Percentiles rank a stretch among this genome's conserved stretches.
These are phyloP conservation scores for Mycena galopus DNA, from an alignment of 768 basidiomycete genomes.

Conservation along the genomic window DNA sequence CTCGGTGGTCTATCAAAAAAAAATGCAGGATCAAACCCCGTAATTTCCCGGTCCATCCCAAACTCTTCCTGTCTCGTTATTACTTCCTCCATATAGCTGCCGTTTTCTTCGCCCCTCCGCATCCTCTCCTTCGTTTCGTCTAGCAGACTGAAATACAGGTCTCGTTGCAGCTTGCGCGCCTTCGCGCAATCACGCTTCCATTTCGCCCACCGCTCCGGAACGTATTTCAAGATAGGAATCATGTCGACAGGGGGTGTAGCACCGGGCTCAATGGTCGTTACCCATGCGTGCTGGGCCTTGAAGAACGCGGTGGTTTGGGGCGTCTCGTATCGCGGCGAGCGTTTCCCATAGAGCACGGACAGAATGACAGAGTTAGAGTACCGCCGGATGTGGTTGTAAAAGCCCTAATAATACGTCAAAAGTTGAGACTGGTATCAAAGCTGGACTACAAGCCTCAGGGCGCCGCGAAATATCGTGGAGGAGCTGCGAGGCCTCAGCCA, in stretches of 20 bases:
- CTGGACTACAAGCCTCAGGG: too few species aligned
- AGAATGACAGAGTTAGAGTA: too few species aligned
- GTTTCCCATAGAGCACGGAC: not conserved
- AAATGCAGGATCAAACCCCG: too few species aligned
- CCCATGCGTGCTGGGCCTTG: not conserved
- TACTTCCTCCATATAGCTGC: not conserved
- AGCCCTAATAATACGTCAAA: not conserved
- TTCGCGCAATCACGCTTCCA: slow-evolving; percentile 1
- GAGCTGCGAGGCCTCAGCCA: not conserved
- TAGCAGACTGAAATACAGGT: not conserved
- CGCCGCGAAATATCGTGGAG: too few species aligned
- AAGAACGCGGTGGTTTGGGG: not conserved
- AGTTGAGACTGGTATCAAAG: not conserved
- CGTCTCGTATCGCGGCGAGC: not conserved
- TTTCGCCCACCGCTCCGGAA: not conserved
- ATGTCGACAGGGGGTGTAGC: not conserved
- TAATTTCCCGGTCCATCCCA: too few species aligned
- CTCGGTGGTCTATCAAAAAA: too few species aligned
- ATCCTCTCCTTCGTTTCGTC: not conserved
- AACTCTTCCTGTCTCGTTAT: not conserved
- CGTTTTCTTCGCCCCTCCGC: not conserved
- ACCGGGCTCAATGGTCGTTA: not conserved
- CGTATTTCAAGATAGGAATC: not conserved
- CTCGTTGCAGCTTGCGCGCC: not conserved
- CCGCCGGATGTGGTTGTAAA: too few species aligned